A percentile compares a stretch with the other conserved stretches of the same genome.
Evolutionary conservation across 1,284 basidiomycete species (phyloP).

Genomic region (Amylostereum areolatum): DNA sequence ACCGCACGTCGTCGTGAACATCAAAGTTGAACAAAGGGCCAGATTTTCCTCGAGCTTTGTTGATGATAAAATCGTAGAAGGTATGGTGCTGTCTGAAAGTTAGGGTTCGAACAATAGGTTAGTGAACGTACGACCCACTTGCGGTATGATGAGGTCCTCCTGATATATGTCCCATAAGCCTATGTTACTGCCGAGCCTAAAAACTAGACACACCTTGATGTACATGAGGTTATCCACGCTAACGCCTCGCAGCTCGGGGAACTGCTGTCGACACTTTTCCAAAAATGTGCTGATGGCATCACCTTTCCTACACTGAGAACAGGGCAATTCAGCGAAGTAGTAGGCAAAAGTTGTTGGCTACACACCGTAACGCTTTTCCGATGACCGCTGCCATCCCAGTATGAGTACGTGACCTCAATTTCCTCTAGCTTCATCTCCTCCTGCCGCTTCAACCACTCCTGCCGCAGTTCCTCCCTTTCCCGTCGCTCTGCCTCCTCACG

Average conservation of each 20-base stretch:
- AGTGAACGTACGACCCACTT: conserved; percentile 43
- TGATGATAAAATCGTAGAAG: conserved; percentile 98
- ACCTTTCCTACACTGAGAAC: conserved; percentile 92
- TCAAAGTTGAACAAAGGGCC: conserved; percentile 99
- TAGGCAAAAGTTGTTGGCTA: no score
- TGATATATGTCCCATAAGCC: conserved; percentile 32
- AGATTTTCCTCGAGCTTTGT: conserved; percentile 97
- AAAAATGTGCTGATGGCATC: conserved; percentile 87
- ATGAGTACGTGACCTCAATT: conserved; percentile 92
- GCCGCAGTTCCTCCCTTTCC: conserved; percentile 82
- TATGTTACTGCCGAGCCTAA: no score
- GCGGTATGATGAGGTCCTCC: conserved; percentile 95
- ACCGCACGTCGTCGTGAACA: conserved; percentile 95
- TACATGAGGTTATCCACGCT: conserved; percentile 98
- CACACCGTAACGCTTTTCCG: conserved; percentile 86
- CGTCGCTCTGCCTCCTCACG: conserved; percentile 89
- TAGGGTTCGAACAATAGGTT: background rate
- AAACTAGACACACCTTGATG: conserved; percentile 82
- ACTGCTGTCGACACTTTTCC: conserved; percentile 89
- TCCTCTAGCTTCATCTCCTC: conserved; percentile 85
- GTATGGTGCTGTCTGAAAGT: conserved; percentile 74
- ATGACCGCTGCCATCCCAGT: conserved; percentile 98
- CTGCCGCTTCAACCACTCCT: conserved; percentile 89
- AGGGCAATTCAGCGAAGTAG: conserved; percentile 1
- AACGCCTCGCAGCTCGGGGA: conserved; percentile 85